Evolutionary conservation across 441 rosid genomes (phyloP).

Genomic region (Codiaeum variegatum): DNA sequence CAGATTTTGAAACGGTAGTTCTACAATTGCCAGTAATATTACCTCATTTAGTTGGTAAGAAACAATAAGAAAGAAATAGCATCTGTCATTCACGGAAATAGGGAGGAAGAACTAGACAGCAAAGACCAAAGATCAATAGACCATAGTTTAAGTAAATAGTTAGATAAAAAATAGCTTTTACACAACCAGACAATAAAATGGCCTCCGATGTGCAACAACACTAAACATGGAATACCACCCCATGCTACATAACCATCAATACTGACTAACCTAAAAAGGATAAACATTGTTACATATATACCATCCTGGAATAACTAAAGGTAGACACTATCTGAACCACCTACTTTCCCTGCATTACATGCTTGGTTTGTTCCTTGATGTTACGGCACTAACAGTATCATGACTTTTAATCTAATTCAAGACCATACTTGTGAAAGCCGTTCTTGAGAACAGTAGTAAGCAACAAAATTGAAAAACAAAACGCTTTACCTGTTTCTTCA

Average conservation of each 20-base stretch:
- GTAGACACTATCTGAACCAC: not conserved
- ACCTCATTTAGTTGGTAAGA: not conserved
- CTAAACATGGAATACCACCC: not conserved
- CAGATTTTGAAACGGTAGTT: not conserved
- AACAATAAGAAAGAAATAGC: not conserved
- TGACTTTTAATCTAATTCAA: not conserved
- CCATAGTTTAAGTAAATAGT: too few species aligned
- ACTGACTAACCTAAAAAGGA: not conserved
- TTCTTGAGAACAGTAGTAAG: not conserved
- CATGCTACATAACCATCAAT: not conserved
- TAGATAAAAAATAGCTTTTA: not conserved
- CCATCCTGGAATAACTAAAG: not conserved
- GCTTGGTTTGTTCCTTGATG: not conserved
- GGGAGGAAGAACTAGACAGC: not conserved
- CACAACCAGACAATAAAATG: not conserved
- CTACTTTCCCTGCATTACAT: not conserved
- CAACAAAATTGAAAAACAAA: slow-evolving; percentile 15
- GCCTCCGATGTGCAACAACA: not conserved
- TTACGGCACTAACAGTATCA: not conserved
- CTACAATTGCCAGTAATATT: not conserved
- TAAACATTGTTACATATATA: not conserved
- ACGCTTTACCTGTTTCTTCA: slow-evolving; percentile 66
- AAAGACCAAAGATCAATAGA: too few species aligned
- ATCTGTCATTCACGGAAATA: not conserved
- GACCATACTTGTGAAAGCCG: not conserved